Evolutionary conservation across 768 basidiomycete species (phyloP).

Genomic region (Rhizopogon salebrosus): DNA sequence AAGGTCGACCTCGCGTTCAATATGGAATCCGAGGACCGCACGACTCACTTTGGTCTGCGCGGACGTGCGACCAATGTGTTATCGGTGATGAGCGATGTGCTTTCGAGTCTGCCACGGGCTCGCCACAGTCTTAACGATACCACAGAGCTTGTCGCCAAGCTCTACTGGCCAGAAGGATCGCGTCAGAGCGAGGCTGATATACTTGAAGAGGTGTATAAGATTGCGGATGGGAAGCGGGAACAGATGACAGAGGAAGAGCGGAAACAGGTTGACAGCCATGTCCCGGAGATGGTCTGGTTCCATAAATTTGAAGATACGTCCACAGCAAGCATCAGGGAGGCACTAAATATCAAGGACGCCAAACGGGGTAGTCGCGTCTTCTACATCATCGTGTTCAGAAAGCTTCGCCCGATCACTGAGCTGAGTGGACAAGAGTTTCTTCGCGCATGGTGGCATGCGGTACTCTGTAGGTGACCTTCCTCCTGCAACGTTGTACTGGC

Average conservation of each 20-base stretch:
- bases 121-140: neutral
- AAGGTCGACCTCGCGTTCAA: neutral
- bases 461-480: neutral
- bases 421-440: neutral
- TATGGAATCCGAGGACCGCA: neutral
- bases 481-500: neutral
- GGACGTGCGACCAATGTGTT: neutral
- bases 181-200: neutral
- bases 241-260: too few species aligned
- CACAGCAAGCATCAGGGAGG: too few species aligned
- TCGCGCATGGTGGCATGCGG: too few species aligned
- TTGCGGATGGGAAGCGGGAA: neutral
- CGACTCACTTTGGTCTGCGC: neutral
- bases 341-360: too few species aligned
- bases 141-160: neutral
- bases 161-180: conserved; percentile 1
- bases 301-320: too few species aligned
- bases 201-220: too few species aligned
- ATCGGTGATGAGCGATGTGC: neutral
- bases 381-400: too few species aligned
- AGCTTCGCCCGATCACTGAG: conserved; percentile 1
- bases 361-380: too few species aligned
- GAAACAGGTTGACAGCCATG: too few species aligned
- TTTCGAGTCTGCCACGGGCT: neutral
- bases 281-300: neutral